Percentiles rank a stretch among this genome's conserved stretches.
These are phyloP conservation scores for Verticillium nubilum DNA, from an alignment of 2,329 filamentous ascomycete species.

Conservation along the genomic window DNA sequence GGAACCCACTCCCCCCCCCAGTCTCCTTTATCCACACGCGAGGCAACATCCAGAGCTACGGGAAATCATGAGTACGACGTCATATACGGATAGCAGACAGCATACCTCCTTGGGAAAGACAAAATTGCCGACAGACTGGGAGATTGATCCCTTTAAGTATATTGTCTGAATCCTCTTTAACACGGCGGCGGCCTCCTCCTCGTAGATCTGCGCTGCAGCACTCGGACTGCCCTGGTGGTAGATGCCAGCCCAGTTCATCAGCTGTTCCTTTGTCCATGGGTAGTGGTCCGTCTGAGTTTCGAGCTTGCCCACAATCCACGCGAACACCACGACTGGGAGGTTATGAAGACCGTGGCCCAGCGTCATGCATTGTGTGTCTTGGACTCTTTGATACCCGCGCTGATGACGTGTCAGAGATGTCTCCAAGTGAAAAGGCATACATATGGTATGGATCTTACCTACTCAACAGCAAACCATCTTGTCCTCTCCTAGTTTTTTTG, in stretches of 20 bases:
- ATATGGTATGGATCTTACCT: neutral
- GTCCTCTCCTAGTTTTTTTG: neutral
- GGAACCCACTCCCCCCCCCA: neutral
- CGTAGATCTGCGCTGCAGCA: constrained; percentile 1
- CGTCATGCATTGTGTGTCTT: constrained; percentile 1
- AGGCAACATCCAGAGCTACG: neutral
- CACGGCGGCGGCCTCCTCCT: neutral
- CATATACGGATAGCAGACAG: neutral
- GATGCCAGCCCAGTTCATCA: neutral
- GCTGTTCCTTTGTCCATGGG: neutral
- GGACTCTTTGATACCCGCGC: neutral
- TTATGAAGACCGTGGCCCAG: constrained; percentile 17
- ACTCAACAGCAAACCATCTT: neutral
- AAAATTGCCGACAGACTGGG: neutral
- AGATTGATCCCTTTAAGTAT: neutral
- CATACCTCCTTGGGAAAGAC: neutral
- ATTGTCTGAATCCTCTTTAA: neutral
- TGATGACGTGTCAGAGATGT: neutral
- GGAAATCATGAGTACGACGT: neutral
- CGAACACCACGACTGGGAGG: constrained; percentile 20
- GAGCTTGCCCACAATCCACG: constrained; percentile 5
- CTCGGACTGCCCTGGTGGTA: constrained; percentile 1
- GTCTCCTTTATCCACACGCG: constrained; percentile 1
- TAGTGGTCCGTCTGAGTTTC: constrained; percentile 19
- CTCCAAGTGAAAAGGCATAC: neutral